Percentiles rank a stretch among this genome's conserved stretches.
Conservation (phyloP, 169 alveolate genomes). For the Cryptosporidium meleagridis region DNA sequence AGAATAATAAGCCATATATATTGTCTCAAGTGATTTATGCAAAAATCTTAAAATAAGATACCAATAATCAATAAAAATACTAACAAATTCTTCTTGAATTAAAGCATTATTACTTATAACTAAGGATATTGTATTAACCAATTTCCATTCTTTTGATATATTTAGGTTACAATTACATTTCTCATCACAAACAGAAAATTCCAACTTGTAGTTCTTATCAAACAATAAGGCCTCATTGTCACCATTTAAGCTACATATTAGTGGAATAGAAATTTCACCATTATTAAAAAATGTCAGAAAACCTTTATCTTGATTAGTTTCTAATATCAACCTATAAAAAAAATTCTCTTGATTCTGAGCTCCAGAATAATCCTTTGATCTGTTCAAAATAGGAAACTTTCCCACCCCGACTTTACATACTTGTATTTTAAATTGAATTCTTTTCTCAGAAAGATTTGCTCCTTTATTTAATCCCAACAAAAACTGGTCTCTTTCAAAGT, state of each 20-base stretch:
- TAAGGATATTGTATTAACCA: background rate
- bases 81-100: background rate
- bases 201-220: background rate
- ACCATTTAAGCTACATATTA: conserved; percentile 7
- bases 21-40: conserved; percentile 11
- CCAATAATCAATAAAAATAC: conserved; percentile 7
- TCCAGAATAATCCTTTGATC: background rate
- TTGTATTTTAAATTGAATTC: conserved; percentile 26
- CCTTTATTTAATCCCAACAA: background rate
- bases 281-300: conserved; percentile 2
- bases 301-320: conserved; percentile 29
- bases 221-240: background rate
- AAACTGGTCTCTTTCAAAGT: background rate
- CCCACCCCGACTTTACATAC: background rate
- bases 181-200: conserved; percentile 6
- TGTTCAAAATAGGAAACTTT: conserved; percentile 6
- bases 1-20: conserved; percentile 39
- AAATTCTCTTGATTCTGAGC: background rate
- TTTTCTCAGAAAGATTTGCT: background rate
- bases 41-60: conserved; percentile 11
- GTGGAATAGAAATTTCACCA: conserved; percentile 43
- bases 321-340: conserved; percentile 1
- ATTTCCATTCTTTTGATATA: background rate
- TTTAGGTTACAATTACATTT: background rate
- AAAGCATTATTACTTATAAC: background rate